A percentile compares a stretch with the other conserved stretches of the same genome.
Evolutionary conservation across 2,329 filamentous ascomycete genomes (phyloP).

Genomic region (Botryotinia globosa): DNA sequence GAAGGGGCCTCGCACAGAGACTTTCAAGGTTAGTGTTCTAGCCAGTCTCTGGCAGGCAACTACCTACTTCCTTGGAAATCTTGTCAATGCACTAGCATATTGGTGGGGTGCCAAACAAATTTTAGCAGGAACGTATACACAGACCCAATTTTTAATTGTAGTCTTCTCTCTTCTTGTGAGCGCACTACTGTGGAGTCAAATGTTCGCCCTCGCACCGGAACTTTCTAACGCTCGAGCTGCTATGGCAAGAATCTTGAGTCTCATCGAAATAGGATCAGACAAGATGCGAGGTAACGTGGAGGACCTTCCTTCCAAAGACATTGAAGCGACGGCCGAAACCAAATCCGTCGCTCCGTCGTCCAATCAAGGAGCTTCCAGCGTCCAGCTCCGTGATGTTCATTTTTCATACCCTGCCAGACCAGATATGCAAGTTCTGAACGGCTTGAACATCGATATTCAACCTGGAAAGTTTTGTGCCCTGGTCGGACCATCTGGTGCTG

Average conservation of each 20-base stretch:
- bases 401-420: conserved; percentile 67
- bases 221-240: conserved; percentile 63
- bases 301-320: conserved; percentile 35
- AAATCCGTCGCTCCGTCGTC: conserved; percentile 9
- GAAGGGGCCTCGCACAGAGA: conserved; percentile 53
- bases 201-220: conserved; percentile 72
- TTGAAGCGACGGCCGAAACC: conserved; percentile 42
- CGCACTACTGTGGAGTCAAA: conserved; percentile 69
- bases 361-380: conserved; percentile 29
- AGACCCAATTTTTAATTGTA: conserved; percentile 71
- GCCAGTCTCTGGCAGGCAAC: conserved; percentile 47
- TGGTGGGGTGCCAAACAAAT: conserved; percentile 77
- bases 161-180: conserved; percentile 68
- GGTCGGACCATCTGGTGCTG: conserved; percentile 63
- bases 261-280: conserved; percentile 47
- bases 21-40: conserved; percentile 50
- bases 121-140: conserved; percentile 59
- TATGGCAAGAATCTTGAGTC: conserved; percentile 54
- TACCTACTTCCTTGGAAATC: conserved; percentile 58
- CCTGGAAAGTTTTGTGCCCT: conserved; percentile 61
- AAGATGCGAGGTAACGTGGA: conserved; percentile 25
- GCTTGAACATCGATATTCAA: conserved; percentile 54
- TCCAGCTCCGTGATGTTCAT: conserved; percentile 56
- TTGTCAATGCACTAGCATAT: conserved; percentile 72
- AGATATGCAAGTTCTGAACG: conserved; percentile 54